A percentile compares a stretch with the other conserved stretches of the same genome.
phyloP scores from a whole-genome alignment of 2,329 filamentous ascomycete genomes.

The Leptographium radiaticola region DNA sequence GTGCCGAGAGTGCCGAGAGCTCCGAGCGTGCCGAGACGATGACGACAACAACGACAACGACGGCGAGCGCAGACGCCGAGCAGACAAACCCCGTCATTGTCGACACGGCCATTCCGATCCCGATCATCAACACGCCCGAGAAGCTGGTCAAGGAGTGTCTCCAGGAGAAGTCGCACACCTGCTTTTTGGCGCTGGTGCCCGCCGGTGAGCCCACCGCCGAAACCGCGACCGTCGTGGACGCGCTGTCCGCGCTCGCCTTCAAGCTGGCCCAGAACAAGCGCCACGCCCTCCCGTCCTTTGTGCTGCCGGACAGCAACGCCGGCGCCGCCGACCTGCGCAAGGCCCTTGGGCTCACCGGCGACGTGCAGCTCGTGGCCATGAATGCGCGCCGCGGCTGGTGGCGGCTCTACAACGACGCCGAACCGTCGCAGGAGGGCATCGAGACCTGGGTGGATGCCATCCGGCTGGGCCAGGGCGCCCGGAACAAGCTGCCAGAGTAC shows the following conservation, averaged over 20 bases:
- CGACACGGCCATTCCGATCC: slow-evolving; percentile 48
- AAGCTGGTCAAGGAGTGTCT: slow-evolving; percentile 62
- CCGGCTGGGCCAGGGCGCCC: slow-evolving; percentile 73
- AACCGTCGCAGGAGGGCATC: slow-evolving; percentile 47
- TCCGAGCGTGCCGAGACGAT: slow-evolving; percentile 4
- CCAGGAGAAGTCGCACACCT: slow-evolving; percentile 63
- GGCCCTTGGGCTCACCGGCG: slow-evolving; percentile 45
- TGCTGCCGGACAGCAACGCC: slow-evolving; percentile 49
- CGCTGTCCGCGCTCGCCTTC: slow-evolving; percentile 59
- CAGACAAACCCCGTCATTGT: slow-evolving; percentile 33
- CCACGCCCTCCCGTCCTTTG: slow-evolving; percentile 72
- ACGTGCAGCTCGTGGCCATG: slow-evolving; percentile 64
- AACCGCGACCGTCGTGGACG: slow-evolving; percentile 39
- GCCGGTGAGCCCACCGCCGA: slow-evolving; percentile 18
- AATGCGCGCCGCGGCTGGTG: slow-evolving; percentile 84
- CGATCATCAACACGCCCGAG: slow-evolving; percentile 47
- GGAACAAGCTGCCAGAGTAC: slow-evolving; percentile 57
- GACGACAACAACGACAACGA: slow-evolving; percentile 8
- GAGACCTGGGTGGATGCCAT: slow-evolving; percentile 88
- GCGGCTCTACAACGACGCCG: slow-evolving; percentile 50
- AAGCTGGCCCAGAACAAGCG: slow-evolving; percentile 57
- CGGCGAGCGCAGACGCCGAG: slow-evolving; percentile 10
- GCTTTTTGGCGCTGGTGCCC: slow-evolving; percentile 64
- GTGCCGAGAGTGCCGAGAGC: not conserved
- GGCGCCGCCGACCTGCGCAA: slow-evolving; percentile 40